These are phyloP conservation scores for Calonectria pauciramosa DNA, from an alignment of 2,329 filamentous ascomycete species.

Conservation along the genomic window DNA sequence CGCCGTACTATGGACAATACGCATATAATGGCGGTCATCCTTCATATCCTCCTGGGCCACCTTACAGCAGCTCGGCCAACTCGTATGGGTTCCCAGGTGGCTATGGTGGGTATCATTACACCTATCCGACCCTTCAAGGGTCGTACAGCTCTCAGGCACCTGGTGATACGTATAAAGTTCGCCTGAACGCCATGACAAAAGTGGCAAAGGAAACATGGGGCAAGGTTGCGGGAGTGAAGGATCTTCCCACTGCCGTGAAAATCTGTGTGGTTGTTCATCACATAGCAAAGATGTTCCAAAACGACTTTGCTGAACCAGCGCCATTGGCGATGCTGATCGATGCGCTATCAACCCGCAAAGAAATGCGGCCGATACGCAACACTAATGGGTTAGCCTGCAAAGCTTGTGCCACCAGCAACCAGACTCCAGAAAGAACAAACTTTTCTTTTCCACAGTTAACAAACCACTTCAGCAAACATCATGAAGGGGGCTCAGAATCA, in stretches of 20 bases:
- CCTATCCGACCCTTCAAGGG: slow-evolving; percentile 20
- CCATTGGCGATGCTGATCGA: slow-evolving; percentile 72
- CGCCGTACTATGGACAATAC: slow-evolving; percentile 34
- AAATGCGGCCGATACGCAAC: slow-evolving; percentile 69
- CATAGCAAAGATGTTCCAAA: slow-evolving; percentile 68
- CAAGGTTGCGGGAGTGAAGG: slow-evolving; percentile 69
- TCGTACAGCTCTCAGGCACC: slow-evolving; percentile 6
- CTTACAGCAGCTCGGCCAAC: slow-evolving; percentile 12
- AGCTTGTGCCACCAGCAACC: slow-evolving; percentile 61
- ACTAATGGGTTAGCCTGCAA: slow-evolving; percentile 69
- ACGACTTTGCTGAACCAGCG: slow-evolving; percentile 69
- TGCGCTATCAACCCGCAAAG: slow-evolving; percentile 67
- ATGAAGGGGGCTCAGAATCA: slow-evolving; percentile 49
- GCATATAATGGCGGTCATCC: slow-evolving; percentile 24
- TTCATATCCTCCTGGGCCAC: slow-evolving; percentile 29
- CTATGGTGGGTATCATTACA: slow-evolving; percentile 23
- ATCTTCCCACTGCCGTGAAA: slow-evolving; percentile 73
- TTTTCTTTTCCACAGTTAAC: slow-evolving; percentile 73
- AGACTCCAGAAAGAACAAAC: slow-evolving; percentile 50
- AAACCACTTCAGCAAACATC: slow-evolving; percentile 67
- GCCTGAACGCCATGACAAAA: slow-evolving; percentile 66
- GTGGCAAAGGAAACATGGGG: slow-evolving; percentile 75
- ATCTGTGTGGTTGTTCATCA: slow-evolving; percentile 76
- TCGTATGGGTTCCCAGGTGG: slow-evolving; percentile 17
- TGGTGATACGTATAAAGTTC: slow-evolving; percentile 53